A percentile compares a stretch with the other conserved stretches of the same genome.
Conservation (phyloP, 495 filamentous ascomycete genomes). For the Pseudoneurospora amorphoporcata region DNA sequence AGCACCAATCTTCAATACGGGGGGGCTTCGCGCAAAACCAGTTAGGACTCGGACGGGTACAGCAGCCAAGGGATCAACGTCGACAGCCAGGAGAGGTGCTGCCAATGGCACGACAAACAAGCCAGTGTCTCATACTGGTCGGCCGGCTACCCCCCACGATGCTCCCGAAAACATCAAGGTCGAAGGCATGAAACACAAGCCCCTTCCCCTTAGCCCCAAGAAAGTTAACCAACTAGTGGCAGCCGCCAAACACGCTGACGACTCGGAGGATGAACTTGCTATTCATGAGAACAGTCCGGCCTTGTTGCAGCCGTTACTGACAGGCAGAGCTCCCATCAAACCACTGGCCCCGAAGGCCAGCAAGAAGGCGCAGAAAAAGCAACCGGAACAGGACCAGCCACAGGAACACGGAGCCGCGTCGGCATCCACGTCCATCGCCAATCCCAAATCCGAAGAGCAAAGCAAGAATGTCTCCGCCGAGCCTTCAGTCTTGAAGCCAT, state of each 20-base stretch:
- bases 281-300: conserved; percentile 36
- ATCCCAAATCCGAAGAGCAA: not conserved
- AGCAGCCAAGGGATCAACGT: not conserved
- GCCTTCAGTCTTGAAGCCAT: not conserved
- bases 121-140: not conserved
- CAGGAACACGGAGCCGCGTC: conserved; percentile 3
- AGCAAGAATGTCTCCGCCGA: not conserved
- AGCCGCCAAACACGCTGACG: conserved; percentile 9
- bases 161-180: conserved; percentile 13
- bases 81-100: not conserved
- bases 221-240: conserved; percentile 42
- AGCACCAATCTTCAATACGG: conserved; percentile 17
- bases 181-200: conserved; percentile 19
- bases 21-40: conserved; percentile 34
- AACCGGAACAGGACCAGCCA: not conserved
- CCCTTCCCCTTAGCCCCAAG: conserved; percentile 41
- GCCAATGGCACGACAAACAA: not conserved
- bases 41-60: conserved; percentile 22
- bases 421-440: conserved; percentile 34
- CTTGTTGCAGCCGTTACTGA: conserved; percentile 25
- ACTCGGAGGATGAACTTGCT: conserved; percentile 46
- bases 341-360: conserved; percentile 8
- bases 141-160: not conserved
- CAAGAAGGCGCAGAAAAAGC: conserved; percentile 9
- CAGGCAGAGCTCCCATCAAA: conserved; percentile 36